Conservation (phyloP, 495 filamentous ascomycete species). For the Annulohypoxylon moriforme region DNA sequence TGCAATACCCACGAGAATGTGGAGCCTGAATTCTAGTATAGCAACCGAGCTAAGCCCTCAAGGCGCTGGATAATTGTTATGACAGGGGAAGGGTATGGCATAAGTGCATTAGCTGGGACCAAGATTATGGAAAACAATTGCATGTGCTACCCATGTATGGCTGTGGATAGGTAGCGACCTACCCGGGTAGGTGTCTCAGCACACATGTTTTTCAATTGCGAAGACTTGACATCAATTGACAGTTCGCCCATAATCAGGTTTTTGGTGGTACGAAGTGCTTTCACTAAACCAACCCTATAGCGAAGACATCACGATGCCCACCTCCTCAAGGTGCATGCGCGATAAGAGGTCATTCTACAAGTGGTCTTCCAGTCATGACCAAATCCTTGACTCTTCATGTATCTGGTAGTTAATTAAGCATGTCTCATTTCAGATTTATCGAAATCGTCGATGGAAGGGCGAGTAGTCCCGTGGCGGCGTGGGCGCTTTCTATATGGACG, state of each 20-base stretch:
- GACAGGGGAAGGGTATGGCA: neutral
- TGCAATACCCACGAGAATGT: neutral
- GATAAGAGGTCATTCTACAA: neutral
- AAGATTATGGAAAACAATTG: neutral
- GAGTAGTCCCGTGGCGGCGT: neutral
- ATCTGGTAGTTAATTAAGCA: neutral
- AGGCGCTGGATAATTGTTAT: neutral
- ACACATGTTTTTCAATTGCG: neutral
- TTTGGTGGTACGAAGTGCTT: neutral
- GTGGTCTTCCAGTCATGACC: neutral
- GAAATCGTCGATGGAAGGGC: neutral
- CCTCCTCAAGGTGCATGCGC: neutral
- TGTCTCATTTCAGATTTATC: neutral
- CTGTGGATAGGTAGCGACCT: neutral
- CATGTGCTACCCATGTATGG: neutral
- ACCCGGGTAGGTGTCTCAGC: neutral
- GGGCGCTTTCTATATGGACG: neutral
- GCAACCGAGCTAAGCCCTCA: neutral
- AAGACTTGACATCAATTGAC: neutral
- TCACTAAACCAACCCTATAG: neutral
- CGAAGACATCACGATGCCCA: neutral
- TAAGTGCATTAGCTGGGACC: neutral
- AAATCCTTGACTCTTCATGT: neutral
- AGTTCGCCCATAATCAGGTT: neutral
- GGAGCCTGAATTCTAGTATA: neutral